phyloP scores from a whole-genome alignment of 2,329 filamentous ascomycete species.

The Bipolaris bicolor region DNA sequence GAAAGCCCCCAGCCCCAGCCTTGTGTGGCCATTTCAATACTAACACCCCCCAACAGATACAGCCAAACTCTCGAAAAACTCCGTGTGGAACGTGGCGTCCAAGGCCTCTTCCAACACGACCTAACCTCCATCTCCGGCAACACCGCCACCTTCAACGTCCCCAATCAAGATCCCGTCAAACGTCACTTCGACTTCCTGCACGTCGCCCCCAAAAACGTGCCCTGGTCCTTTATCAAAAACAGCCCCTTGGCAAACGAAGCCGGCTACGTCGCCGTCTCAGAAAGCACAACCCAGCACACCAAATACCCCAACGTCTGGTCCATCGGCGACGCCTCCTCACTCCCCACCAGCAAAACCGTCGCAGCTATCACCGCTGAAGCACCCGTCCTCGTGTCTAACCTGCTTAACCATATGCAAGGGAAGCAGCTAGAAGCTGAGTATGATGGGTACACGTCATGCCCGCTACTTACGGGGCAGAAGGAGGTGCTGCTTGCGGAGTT shows the following conservation, averaged over 20 bases:
- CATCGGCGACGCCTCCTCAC: slow-evolving; percentile 45
- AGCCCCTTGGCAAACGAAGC: slow-evolving; percentile 44
- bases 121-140: slow-evolving; percentile 47
- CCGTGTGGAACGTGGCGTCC: slow-evolving; percentile 45
- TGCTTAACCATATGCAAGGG: slow-evolving; percentile 37
- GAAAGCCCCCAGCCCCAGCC: neutral
- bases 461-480: slow-evolving; percentile 57
- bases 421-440: slow-evolving; percentile 36
- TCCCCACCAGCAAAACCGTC: slow-evolving; percentile 50
- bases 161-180: slow-evolving; percentile 35
- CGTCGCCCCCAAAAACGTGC: slow-evolving; percentile 48
- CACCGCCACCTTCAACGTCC: slow-evolving; percentile 43
- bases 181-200: slow-evolving; percentile 48
- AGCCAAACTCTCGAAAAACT: slow-evolving; percentile 44
- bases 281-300: slow-evolving; percentile 45
- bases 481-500: slow-evolving; percentile 70
- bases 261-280: slow-evolving; percentile 48
- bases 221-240: slow-evolving; percentile 46
- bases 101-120: slow-evolving; percentile 50
- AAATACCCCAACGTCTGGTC: slow-evolving; percentile 51
- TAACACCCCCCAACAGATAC: slow-evolving; percentile 36
- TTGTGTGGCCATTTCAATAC: neutral
- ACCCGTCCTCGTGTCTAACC: slow-evolving; percentile 46
- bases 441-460: slow-evolving; percentile 51
- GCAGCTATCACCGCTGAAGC: slow-evolving; percentile 49